These are phyloP conservation scores for Mimosa bimucronata DNA, from an alignment of 306 rosid species.

Conservation along the genomic window DNA sequence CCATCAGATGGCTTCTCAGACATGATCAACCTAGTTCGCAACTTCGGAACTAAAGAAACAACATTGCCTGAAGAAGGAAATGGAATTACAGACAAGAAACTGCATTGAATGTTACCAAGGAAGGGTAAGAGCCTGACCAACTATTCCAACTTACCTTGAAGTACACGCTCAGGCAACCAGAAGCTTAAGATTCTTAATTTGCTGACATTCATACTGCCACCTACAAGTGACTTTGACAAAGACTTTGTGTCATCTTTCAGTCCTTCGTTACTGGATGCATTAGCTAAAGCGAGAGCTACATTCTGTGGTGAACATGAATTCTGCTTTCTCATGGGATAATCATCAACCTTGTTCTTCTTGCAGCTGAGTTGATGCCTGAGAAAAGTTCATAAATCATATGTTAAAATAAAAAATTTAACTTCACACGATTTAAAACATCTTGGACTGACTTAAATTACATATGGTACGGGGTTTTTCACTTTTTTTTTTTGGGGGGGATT, in stretches of 20 bases:
- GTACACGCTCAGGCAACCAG: constrained; percentile 57
- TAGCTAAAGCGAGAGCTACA: constrained; percentile 51
- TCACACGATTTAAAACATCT: constrained; percentile 23
- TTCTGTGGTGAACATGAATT: constrained; percentile 45
- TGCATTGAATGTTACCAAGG: constrained; percentile 31
- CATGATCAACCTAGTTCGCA: constrained; percentile 73
- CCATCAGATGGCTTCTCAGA: constrained; percentile 92
- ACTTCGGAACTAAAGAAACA: constrained; percentile 50
- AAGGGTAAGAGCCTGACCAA: constrained; percentile 14
- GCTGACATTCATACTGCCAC: constrained; percentile 82
- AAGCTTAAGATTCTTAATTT: constrained; percentile 68
- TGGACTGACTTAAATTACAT: constrained; percentile 1
- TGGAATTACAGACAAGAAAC: constrained; percentile 34
- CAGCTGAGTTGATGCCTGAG: constrained; percentile 78
- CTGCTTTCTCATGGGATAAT: constrained; percentile 52
- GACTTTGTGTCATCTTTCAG: constrained; percentile 63
- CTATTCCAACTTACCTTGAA: constrained; percentile 67
- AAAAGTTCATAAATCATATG: constrained; percentile 32
- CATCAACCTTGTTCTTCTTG: constrained; percentile 69
- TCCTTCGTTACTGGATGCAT: constrained; percentile 56
- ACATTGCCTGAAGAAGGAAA: constrained; percentile 62
- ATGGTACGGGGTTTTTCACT: no score
- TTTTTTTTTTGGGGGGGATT: no score
- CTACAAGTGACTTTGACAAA: constrained; percentile 77
- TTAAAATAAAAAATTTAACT: constrained; percentile 23